Conservation (phyloP, 2,329 filamentous ascomycete genomes). For the Penicillium sp. region DNA sequence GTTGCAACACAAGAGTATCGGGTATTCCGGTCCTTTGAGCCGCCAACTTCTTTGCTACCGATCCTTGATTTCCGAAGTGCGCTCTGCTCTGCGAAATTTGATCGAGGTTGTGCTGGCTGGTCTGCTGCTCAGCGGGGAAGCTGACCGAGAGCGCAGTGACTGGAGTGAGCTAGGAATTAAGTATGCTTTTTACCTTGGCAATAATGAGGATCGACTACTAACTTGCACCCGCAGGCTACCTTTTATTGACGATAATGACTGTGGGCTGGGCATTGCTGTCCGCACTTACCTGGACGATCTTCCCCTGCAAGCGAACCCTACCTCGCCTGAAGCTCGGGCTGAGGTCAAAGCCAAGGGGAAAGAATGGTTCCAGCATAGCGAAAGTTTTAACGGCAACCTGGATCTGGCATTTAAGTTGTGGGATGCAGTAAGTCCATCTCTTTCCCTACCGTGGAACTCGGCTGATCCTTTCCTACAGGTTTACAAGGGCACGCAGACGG, state of each 20-base stretch:
- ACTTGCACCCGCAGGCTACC: conserved; percentile 31
- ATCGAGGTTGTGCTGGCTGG: conserved; percentile 75
- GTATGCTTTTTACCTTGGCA: conserved; percentile 46
- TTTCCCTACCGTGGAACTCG: neutral
- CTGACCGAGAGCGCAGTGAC: conserved; percentile 62
- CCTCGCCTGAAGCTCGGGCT: conserved; percentile 45
- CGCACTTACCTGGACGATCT: conserved; percentile 49
- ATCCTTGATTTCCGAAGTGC: conserved; percentile 72
- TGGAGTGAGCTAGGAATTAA: conserved; percentile 63
- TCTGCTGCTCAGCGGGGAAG: conserved; percentile 75
- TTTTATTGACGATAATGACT: conserved; percentile 43
- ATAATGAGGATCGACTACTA: neutral
- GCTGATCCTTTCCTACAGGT: conserved; percentile 40
- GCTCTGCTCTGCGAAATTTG: conserved; percentile 72
- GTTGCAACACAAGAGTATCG: conserved; percentile 74
- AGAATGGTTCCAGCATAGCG: conserved; percentile 57
- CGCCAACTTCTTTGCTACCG: conserved; percentile 83
- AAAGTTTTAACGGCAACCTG: conserved; percentile 54
- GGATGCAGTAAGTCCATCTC: conserved; percentile 52
- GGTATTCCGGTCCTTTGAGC: conserved; percentile 91
- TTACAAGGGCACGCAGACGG: conserved; percentile 53
- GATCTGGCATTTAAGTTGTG: conserved; percentile 57
- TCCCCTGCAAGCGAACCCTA: conserved; percentile 52
- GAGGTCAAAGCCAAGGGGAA: conserved; percentile 50
- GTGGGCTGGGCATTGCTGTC: conserved; percentile 45